Conservation (phyloP, 2,329 filamentous ascomycete species). For the Metarhizium sp. region DNA sequence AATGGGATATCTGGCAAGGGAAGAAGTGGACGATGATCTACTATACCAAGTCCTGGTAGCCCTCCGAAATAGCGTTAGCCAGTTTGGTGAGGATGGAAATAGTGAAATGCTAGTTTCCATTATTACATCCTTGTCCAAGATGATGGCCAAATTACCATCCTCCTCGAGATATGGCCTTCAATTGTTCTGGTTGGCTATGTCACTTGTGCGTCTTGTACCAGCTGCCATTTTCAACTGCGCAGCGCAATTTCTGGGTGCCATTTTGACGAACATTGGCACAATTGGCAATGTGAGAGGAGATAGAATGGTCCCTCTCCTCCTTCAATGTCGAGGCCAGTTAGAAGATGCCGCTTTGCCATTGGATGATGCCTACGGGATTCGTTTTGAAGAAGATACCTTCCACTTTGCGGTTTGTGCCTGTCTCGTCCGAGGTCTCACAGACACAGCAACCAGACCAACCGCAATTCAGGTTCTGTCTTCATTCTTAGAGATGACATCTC, state of each 20-base stretch:
- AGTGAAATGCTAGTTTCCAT: conserved; percentile 62
- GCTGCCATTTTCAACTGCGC: conserved; percentile 55
- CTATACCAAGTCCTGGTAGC: conserved; percentile 63
- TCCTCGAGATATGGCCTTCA: conserved; percentile 60
- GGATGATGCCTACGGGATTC: conserved; percentile 57
- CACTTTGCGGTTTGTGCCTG: conserved; percentile 59
- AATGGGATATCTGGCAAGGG: conserved; percentile 62
- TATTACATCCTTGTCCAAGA: conserved; percentile 57
- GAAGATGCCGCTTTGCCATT: conserved; percentile 53
- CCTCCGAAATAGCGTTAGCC: conserved; percentile 53
- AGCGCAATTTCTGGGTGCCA: conserved; percentile 54
- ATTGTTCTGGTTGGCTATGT: conserved; percentile 62
- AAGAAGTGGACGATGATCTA: conserved; percentile 63
- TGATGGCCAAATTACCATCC: conserved; percentile 60
- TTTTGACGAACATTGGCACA: conserved; percentile 54
- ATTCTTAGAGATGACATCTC: conserved; percentile 38
- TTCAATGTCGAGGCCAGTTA: conserved; percentile 51
- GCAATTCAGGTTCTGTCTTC: conserved; percentile 52
- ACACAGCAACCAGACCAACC: conserved; percentile 48
- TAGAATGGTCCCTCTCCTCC: conserved; percentile 48
- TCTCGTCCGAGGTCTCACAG: conserved; percentile 53
- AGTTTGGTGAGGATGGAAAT: conserved; percentile 54
- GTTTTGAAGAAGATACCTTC: conserved; percentile 55
- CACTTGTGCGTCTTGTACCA: conserved; percentile 55
- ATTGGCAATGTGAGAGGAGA: conserved; percentile 49